phyloP scores from a whole-genome alignment of 2,329 filamentous ascomycete genomes.

The Didymella glomerata region DNA sequence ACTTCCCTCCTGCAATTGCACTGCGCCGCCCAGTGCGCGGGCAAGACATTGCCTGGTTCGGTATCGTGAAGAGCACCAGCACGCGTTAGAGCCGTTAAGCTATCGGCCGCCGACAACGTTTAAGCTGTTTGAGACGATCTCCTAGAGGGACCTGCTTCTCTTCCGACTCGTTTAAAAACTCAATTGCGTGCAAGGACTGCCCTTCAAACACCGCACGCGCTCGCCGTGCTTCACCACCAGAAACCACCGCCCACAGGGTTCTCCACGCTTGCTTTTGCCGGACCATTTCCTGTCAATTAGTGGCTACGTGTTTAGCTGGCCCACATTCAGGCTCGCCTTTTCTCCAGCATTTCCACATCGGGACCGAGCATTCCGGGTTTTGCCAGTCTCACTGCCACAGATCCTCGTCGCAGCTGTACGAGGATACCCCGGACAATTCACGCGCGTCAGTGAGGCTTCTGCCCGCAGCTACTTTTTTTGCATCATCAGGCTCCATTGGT shows the following conservation, averaged over 20 bases:
- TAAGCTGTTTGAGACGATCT: conserved; percentile 48
- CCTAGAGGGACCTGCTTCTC: conserved; percentile 32
- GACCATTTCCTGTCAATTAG: conserved; percentile 41
- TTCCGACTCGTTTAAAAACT: conserved; percentile 43
- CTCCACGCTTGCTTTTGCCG: conserved; percentile 48
- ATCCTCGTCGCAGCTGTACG: conserved; percentile 48
- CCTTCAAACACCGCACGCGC: conserved; percentile 45
- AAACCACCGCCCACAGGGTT: conserved; percentile 37
- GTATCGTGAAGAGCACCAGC: conserved; percentile 41
- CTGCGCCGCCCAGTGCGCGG: conserved; percentile 42
- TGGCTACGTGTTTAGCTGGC: conserved; percentile 43
- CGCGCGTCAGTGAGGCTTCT: conserved; percentile 48
- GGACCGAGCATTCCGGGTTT: conserved; percentile 46
- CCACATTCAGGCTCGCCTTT: conserved; percentile 36
- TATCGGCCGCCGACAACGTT: conserved; percentile 44
- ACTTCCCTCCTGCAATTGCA: conserved; percentile 44
- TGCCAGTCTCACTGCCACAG: conserved; percentile 35
- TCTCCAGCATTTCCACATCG: conserved; percentile 51
- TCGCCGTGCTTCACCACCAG: conserved; percentile 42
- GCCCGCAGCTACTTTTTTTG: conserved; percentile 45
- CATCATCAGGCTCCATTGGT: conserved; percentile 50
- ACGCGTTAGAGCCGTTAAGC: conserved; percentile 43
- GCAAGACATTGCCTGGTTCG: conserved; percentile 25
- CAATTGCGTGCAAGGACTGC: conserved; percentile 46
- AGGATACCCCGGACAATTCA: conserved; percentile 48